These are phyloP conservation scores for Xylariaceae sp. DNA, from an alignment of 2,329 filamentous ascomycete genomes.

Conservation along the genomic window DNA sequence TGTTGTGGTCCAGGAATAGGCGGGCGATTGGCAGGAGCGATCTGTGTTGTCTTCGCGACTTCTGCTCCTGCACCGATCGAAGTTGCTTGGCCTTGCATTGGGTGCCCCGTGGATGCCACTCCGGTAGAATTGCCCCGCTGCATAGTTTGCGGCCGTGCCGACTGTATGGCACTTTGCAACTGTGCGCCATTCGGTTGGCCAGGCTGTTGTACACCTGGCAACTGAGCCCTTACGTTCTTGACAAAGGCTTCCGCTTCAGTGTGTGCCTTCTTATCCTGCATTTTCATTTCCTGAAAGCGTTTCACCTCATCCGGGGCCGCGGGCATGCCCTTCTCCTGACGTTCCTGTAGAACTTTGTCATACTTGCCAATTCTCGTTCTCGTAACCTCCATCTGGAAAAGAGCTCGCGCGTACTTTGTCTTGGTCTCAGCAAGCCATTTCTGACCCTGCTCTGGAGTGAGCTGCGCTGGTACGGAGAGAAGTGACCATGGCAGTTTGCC, in stretches of 20 bases:
- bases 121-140: constrained; percentile 20
- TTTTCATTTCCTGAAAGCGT: constrained; percentile 20
- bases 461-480: constrained; percentile 16
- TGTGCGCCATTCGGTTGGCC: constrained; percentile 14
- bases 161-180: constrained; percentile 18
- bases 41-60: constrained; percentile 31
- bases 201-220: constrained; percentile 7
- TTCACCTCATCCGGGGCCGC: constrained; percentile 24
- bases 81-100: constrained; percentile 32
- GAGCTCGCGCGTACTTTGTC: constrained; percentile 22
- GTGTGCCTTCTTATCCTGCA: constrained; percentile 21
- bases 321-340: constrained; percentile 23
- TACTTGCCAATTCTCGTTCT: constrained; percentile 19
- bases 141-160: constrained; percentile 26
- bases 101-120: constrained; percentile 21
- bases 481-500: constrained; percentile 26
- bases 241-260: constrained; percentile 24
- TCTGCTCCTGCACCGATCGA: constrained; percentile 34
- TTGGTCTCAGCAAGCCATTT: constrained; percentile 23
- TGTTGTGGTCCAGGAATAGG: constrained; percentile 17
- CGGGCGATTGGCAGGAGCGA: constrained; percentile 23
- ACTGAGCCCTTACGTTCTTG: constrained; percentile 23
- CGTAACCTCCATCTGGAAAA: constrained; percentile 28
- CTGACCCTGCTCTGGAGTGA: constrained; percentile 20
- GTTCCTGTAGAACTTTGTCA: constrained; percentile 26